phyloP scores from a whole-genome alignment of 2,329 filamentous ascomycete species.

The Alternaria hordeiaustralica region DNA sequence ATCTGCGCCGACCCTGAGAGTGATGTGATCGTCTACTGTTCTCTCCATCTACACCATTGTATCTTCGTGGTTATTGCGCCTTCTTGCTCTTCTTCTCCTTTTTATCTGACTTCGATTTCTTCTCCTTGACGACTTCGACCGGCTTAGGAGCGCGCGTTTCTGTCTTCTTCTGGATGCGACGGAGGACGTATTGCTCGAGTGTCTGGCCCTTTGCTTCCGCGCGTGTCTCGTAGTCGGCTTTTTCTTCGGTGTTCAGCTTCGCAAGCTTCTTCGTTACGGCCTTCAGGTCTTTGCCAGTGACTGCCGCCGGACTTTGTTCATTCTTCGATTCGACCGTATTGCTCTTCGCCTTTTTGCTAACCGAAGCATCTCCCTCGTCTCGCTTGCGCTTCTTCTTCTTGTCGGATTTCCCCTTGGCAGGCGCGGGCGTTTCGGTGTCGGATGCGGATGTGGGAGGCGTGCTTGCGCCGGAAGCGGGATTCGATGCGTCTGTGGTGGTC shows the following conservation, averaged over 20 bases:
- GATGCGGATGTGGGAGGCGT: slow-evolving; percentile 41
- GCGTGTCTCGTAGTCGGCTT: slow-evolving; percentile 39
- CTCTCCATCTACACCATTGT: not conserved
- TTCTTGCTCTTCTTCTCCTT: slow-evolving; percentile 2
- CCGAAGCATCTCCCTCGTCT: slow-evolving; percentile 13
- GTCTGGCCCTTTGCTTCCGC: slow-evolving; percentile 48
- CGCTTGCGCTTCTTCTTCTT: slow-evolving; percentile 41
- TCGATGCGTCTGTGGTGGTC: slow-evolving; percentile 22
- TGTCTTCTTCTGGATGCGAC: slow-evolving; percentile 44
- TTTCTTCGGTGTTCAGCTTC: slow-evolving; percentile 37
- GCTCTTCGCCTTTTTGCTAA: slow-evolving; percentile 21
- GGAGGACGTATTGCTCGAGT: slow-evolving; percentile 45
- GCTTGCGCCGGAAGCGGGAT: slow-evolving; percentile 22
- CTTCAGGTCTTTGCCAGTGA: slow-evolving; percentile 10
- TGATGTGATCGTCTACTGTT: not conserved
- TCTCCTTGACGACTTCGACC: not conserved
- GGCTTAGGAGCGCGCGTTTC: slow-evolving; percentile 18
- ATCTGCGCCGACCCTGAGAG: not conserved
- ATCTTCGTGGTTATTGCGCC: not conserved
- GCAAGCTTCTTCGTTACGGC: slow-evolving; percentile 33
- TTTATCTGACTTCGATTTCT: not conserved
- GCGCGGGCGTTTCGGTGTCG: slow-evolving; percentile 23
- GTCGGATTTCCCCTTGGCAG: slow-evolving; percentile 11
- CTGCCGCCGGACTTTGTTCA: not conserved
- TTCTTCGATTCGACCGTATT: slow-evolving; percentile 1